Conservation (phyloP, 768 basidiomycete species). For the Crassisporium funariophilum region DNA sequence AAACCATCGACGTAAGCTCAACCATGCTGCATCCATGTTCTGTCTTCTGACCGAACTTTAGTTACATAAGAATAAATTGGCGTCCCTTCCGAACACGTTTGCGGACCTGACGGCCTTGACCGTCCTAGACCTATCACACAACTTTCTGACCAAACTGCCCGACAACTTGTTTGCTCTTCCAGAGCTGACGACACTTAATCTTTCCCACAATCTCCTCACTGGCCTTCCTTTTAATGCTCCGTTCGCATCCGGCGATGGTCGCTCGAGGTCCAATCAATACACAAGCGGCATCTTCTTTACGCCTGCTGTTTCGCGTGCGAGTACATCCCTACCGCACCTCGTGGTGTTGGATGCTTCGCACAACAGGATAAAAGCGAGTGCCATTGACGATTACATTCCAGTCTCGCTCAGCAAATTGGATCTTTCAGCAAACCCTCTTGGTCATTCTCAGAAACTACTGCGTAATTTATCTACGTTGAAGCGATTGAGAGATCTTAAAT, state of each 20-base stretch:
- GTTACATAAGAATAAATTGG: slow-evolving; percentile 77
- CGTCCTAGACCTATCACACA: slow-evolving; percentile 74
- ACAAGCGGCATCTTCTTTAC: slow-evolving; percentile 62
- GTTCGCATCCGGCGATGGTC: slow-evolving; percentile 39
- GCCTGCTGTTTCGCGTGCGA: slow-evolving; percentile 61
- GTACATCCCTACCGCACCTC: slow-evolving; percentile 66
- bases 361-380: slow-evolving; percentile 60
- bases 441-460: slow-evolving; percentile 43
- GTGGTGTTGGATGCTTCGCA: slow-evolving; percentile 63
- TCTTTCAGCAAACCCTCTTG: slow-evolving; percentile 70
- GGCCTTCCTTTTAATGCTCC: slow-evolving; percentile 64
- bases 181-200: slow-evolving; percentile 61
- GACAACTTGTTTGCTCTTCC: slow-evolving; percentile 68
- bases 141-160: slow-evolving; percentile 64
- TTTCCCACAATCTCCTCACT: slow-evolving; percentile 70
- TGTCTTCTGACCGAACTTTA: slow-evolving; percentile 27
- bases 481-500: slow-evolving; percentile 57
- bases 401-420: slow-evolving; percentile 56
- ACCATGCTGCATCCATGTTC: background rate
- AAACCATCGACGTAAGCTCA: slow-evolving; percentile 70
- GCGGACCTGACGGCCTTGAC: slow-evolving; percentile 69
- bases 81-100: slow-evolving; percentile 62
- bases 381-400: slow-evolving; percentile 61
- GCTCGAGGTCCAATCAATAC: slow-evolving; percentile 28
- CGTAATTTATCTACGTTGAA: slow-evolving; percentile 47